These are phyloP conservation scores for Pichia kudriavzevii DNA, from an alignment of 1,139 yeast genomes.

Conservation along the genomic window DNA sequence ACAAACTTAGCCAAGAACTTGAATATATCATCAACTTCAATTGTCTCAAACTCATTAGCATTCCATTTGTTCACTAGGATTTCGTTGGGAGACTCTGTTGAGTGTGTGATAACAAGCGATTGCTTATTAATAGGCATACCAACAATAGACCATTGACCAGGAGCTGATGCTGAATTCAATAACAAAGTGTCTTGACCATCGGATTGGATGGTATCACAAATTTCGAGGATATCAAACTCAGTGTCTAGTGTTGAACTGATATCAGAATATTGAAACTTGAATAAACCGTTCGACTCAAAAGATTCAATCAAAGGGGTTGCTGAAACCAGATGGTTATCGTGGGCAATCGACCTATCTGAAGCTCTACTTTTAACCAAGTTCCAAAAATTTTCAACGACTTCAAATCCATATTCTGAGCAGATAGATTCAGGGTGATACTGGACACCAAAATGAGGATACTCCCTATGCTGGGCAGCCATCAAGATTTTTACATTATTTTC, in stretches of 20 bases:
- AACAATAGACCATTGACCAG: slow-evolving; percentile 84
- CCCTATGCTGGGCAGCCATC: slow-evolving; percentile 70
- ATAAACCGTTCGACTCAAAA: too few species aligned
- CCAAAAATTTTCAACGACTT: slow-evolving; percentile 58
- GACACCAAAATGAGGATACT: slow-evolving; percentile 77
- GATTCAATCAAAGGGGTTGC: slow-evolving; percentile 17
- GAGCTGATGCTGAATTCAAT: slow-evolving; percentile 66
- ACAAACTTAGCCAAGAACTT: slow-evolving; percentile 42
- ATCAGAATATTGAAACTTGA: slow-evolving; percentile 8
- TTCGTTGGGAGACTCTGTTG: slow-evolving; percentile 31
- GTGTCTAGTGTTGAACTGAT: slow-evolving; percentile 8
- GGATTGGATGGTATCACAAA: slow-evolving; percentile 38
- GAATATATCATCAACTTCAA: slow-evolving; percentile 35
- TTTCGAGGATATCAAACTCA: slow-evolving; percentile 26
- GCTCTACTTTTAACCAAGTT: slow-evolving; percentile 33
- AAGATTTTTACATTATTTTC: slow-evolving; percentile 31
- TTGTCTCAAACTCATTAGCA: background rate
- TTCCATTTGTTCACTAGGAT: slow-evolving; percentile 25
- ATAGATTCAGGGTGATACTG: slow-evolving; percentile 97
- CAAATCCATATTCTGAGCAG: slow-evolving; percentile 63
- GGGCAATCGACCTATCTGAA: background rate
- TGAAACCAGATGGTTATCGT: slow-evolving; percentile 9
- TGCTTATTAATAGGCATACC: slow-evolving; percentile 53
- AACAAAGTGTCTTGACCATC: slow-evolving; percentile 41
- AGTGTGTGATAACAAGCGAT: slow-evolving; percentile 62